These are phyloP conservation scores for Ceratocystis papillata DNA, from an alignment of 2,329 filamentous ascomycete species.

Conservation along the genomic window DNA sequence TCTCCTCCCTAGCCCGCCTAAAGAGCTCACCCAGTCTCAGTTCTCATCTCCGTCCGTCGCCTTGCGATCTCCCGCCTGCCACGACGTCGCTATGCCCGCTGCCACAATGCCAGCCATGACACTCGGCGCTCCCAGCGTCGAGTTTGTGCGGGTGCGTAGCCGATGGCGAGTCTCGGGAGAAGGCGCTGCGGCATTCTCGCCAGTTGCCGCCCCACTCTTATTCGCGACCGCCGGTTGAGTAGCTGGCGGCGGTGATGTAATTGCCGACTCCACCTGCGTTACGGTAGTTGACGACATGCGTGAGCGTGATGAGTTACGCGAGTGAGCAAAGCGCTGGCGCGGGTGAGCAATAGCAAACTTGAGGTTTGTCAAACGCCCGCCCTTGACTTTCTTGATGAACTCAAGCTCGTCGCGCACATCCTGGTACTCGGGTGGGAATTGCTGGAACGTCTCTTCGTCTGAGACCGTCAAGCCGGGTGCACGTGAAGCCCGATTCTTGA, in stretches of 20 bases:
- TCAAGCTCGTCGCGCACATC: constrained; percentile 72
- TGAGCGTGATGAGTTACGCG: constrained; percentile 52
- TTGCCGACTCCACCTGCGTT: constrained; percentile 36
- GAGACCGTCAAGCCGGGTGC: constrained; percentile 50
- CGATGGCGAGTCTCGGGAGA: constrained; percentile 39
- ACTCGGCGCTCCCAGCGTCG: constrained; percentile 60
- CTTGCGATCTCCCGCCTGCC: constrained; percentile 56
- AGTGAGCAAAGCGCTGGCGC: constrained; percentile 39
- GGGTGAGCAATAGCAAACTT: constrained; percentile 69
- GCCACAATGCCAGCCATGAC: constrained; percentile 79
- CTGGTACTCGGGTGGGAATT: constrained; percentile 60
- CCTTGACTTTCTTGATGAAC: constrained; percentile 70
- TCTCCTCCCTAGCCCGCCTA: too few relatives aligned
- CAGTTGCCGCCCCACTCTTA: constrained; percentile 40
- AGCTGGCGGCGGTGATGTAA: constrained; percentile 39
- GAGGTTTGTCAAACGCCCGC: constrained; percentile 69
- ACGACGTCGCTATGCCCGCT: constrained; percentile 62
- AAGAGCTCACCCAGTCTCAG: not conserved
- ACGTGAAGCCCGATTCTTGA: constrained; percentile 40
- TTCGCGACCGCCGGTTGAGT: constrained; percentile 42
- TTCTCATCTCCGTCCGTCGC: constrained; percentile 28
- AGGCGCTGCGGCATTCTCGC: constrained; percentile 30
- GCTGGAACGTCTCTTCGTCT: constrained; percentile 53
- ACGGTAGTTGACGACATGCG: constrained; percentile 47
- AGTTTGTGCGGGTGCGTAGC: constrained; percentile 55